These are phyloP conservation scores for Pelargonium nanum DNA, from an alignment of 345 rosid genomes.

Conservation along the genomic window DNA sequence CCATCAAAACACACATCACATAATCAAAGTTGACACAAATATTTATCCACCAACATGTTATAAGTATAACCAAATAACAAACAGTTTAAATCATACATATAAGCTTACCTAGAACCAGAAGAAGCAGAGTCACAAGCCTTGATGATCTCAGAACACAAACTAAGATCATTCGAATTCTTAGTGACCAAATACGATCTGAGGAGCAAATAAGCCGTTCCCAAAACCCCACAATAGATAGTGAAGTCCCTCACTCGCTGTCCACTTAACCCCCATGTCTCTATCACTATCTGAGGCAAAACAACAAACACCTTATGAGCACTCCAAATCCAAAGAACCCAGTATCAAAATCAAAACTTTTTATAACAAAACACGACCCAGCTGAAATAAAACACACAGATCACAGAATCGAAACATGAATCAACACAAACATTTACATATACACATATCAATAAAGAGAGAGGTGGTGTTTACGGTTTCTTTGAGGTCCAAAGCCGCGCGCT, in stretches of 20 bases:
- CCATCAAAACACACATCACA: too few relatives aligned
- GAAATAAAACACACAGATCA: too few relatives aligned
- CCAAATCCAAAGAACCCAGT: too few relatives aligned
- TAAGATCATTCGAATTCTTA: conserved; percentile 39
- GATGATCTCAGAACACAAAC: conserved; percentile 41
- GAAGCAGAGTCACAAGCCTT: conserved; percentile 60
- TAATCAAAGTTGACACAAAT: too few relatives aligned
- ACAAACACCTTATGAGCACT: not conserved
- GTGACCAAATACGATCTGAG: conserved; percentile 44
- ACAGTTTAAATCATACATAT: too few relatives aligned
- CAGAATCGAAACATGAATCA: too few relatives aligned
- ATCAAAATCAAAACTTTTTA: too few relatives aligned
- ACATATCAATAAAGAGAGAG: too few relatives aligned
- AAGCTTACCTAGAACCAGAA: conserved; percentile 33
- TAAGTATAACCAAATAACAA: not conserved
- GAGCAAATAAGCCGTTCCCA: conserved; percentile 55
- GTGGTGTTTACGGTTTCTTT: conserved; percentile 47
- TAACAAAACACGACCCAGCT: too few relatives aligned
- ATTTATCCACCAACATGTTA: not conserved
- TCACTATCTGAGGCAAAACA: conserved; percentile 51
- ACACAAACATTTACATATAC: too few relatives aligned
- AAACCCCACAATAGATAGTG: conserved; percentile 45
- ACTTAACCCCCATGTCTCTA: conserved; percentile 42
- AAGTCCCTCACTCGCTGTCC: conserved; percentile 41
- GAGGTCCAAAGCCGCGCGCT: conserved; percentile 52